Conservation (phyloP, 768 basidiomycete genomes). For the Psilocybe cyanescens region DNA sequence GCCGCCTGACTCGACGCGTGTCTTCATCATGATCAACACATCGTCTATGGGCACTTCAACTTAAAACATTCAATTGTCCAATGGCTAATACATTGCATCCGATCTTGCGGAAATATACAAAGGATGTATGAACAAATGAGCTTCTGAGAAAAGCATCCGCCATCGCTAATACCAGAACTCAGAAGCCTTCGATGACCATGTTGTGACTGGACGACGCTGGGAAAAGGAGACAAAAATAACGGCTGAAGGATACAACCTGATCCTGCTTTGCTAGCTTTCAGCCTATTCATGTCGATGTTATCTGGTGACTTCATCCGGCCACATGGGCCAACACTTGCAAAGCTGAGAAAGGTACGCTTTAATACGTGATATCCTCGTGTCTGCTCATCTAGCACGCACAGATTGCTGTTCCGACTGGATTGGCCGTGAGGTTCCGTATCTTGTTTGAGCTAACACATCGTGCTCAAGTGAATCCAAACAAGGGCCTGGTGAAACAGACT, state of each 20-base stretch:
- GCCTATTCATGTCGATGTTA: neutral
- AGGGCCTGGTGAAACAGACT: neutral
- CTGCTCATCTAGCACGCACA: neutral
- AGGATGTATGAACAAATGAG: neutral
- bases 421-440: conserved; percentile 1
- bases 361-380: conserved; percentile 1
- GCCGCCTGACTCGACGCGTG: too few relatives aligned
- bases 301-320: neutral
- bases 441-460: neutral
- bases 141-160: neutral
- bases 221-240: conserved; percentile 4
- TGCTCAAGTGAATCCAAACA: neutral
- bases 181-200: conserved; percentile 1
- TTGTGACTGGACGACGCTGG: neutral
- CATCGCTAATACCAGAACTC: neutral
- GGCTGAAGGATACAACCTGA: neutral
- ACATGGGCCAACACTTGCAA: neutral
- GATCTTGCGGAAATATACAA: too few relatives aligned
- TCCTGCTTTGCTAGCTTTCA: neutral
- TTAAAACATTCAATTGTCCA: too few relatives aligned
- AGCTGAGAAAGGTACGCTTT: neutral
- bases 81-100: too few relatives aligned
- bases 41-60: too few relatives aligned
- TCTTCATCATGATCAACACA: too few relatives aligned
- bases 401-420: conserved; percentile 1